Evolutionary conservation across 495 filamentous ascomycete genomes (phyloP).

Genomic region (Podospora sp.): DNA sequence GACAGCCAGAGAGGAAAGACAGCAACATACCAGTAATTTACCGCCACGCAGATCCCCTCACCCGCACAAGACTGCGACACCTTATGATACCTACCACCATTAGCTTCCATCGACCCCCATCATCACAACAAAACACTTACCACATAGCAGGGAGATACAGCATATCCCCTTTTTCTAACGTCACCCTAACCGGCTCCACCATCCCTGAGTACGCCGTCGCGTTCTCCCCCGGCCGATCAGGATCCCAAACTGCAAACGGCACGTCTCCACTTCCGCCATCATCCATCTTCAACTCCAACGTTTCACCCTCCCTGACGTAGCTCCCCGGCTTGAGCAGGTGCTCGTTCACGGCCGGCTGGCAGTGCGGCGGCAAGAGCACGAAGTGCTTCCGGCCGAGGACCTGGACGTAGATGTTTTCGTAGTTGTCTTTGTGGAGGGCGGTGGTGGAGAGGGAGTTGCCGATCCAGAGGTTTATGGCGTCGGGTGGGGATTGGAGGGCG

Average conservation of each 20-base stretch:
- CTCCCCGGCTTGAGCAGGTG: constrained; percentile 49
- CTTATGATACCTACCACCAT: constrained; percentile 55
- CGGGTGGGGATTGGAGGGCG: constrained; percentile 60
- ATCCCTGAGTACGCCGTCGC: constrained; percentile 58
- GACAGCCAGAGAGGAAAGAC: too few species aligned
- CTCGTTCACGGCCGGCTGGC: constrained; percentile 66
- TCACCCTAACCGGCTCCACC: constrained; percentile 59
- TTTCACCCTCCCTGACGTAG: constrained; percentile 41
- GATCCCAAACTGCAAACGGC: constrained; percentile 73
- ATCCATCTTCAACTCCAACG: constrained; percentile 37
- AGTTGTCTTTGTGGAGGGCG: constrained; percentile 74
- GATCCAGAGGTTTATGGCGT: constrained; percentile 81
- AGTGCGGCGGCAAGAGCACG: constrained; percentile 66
- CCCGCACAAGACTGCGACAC: constrained; percentile 68
- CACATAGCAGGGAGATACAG: constrained; percentile 78
- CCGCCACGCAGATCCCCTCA: constrained; percentile 65
- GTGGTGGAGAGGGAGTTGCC: constrained; percentile 66
- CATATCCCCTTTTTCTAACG: constrained; percentile 71
- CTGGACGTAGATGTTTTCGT: constrained; percentile 81
- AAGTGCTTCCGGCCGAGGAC: constrained; percentile 71
- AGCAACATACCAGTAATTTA: constrained; percentile 72
- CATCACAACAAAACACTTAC: constrained; percentile 42
- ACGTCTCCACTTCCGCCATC: constrained; percentile 45
- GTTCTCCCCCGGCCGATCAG: constrained; percentile 54
- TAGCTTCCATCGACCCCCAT: neutral